Base-by-base conservation (phyloP, 2,329 filamentous ascomycete genomes). In the Pseudogymnoascus sp. region DNA sequence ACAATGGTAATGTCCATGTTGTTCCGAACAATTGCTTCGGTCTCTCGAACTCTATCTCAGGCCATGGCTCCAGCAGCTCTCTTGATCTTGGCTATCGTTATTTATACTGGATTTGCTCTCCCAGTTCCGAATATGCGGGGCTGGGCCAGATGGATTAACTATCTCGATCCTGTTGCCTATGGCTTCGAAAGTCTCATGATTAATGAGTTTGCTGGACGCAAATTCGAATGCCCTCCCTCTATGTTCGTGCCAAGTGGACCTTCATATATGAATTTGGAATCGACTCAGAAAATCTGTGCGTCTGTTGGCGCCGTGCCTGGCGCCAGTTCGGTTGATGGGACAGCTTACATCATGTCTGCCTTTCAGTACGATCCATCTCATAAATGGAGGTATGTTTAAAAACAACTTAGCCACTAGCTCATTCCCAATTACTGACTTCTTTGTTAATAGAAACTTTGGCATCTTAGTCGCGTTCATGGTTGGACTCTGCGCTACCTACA, bases 361-460 rank as follows among this genome's bases (percentile, higher is more conserved):
- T 81, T 80, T 0, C 85, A 83, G 70, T 75, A 73, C 22, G 43
- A 53, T 65, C 62, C 65, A 67, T 60, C 57, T 64, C 67, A n/a
- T 60, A 67, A 50, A 63, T 67, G 1, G 39, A 70, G 87, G 85
- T 2, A 39, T 39, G 37, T 39, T 39, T 20, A 15, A 39, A 39
- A 18, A 39, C 12, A n/a, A 39, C 37, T 39, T 39, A 18, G 37
- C 37, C 37, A n/a, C 37, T 89, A 91, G 74, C 71, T 81, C 62
- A 85, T 84, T 1, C 89, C 88, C 0, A 20, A 20, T 39, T 39
- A 39, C 37, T 39, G 66, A 94, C 69, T 80, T 82, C 66, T 92
- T 92, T 89, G 90, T 87, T 59, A 92, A 72, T 91, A 96, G 73
- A 74, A 95, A 64, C 71, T 80, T 62, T 83, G 96, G n/a, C 95